Conservation (phyloP, 1,284 basidiomycete species). For the Sporisorium iseilematis-ciliati region DNA sequence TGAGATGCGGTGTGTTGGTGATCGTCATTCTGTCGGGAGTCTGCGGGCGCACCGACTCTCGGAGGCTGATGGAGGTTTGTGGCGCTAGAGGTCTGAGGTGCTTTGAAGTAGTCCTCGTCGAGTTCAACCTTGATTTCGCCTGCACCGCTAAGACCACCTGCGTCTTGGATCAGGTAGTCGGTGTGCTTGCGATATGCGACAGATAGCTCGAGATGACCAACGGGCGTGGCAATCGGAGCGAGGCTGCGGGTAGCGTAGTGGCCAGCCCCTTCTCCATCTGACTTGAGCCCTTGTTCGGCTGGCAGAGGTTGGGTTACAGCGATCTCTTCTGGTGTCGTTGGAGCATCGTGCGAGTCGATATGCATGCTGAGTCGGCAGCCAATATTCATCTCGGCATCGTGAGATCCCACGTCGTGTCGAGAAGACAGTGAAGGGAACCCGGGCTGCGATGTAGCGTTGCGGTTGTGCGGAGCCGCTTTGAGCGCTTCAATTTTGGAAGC, state of each 20-base stretch:
- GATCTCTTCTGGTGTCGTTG: slow-evolving; percentile 11
- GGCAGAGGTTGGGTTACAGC: slow-evolving; percentile 11
- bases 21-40: neutral
- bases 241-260: slow-evolving; percentile 27
- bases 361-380: slow-evolving; percentile 54
- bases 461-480: slow-evolving; percentile 10
- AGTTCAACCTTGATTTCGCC: slow-evolving; percentile 44
- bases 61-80: neutral
- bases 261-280: neutral
- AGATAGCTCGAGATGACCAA: slow-evolving; percentile 42
- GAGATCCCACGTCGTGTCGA: slow-evolving; percentile 22
- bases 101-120: slow-evolving; percentile 60
- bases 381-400: slow-evolving; percentile 51
- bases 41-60: neutral
- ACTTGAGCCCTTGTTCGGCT: neutral
- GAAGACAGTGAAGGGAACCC: slow-evolving; percentile 24
- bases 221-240: slow-evolving; percentile 31
- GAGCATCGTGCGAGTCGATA: neutral
- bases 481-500: slow-evolving; percentile 44
- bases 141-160: slow-evolving; percentile 22
- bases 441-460: neutral
- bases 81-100: slow-evolving; percentile 11
- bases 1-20: slow-evolving; percentile 1
- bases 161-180: slow-evolving; percentile 50
- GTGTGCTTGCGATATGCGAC: slow-evolving; percentile 51